A percentile compares a stretch with the other conserved stretches of the same genome.
These are phyloP conservation scores for Xylaria sp. DNA, from an alignment of 2,329 filamentous ascomycete species.

Conservation along the genomic window DNA sequence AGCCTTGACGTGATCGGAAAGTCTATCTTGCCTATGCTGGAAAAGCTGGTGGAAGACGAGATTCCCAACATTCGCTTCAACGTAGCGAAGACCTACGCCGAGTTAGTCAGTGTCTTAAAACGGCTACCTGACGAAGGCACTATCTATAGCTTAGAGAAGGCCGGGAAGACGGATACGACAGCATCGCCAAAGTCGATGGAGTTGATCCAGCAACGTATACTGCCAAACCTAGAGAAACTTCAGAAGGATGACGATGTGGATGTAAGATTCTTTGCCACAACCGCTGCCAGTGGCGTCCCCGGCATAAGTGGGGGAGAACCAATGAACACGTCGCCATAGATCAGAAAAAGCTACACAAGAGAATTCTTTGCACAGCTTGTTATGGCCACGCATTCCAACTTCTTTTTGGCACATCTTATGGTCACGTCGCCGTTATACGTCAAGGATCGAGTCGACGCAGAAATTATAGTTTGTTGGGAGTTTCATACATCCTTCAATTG, in stretches of 20 bases:
- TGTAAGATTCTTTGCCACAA: constrained; percentile 96
- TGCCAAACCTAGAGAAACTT: constrained; percentile 92
- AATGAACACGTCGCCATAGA: constrained; percentile 75
- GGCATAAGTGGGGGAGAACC: constrained; percentile 65
- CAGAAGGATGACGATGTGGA: constrained; percentile 98
- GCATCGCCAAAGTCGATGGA: constrained; percentile 79
- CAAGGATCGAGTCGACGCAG: constrained; percentile 40
- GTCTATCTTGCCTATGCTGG: constrained; percentile 94
- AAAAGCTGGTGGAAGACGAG: constrained; percentile 91
- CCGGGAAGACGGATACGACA: constrained; percentile 65
- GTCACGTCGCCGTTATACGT: constrained; percentile 40
- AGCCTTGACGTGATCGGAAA: constrained; percentile 92
- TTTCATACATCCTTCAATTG: constrained; percentile 34
- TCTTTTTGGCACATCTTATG: constrained; percentile 41
- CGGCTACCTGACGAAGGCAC: constrained; percentile 90
- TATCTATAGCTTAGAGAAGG: constrained; percentile 85
- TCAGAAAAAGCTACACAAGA: constrained; percentile 52
- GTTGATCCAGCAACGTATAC: constrained; percentile 84
- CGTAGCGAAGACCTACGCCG: constrained; percentile 95
- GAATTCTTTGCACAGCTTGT: constrained; percentile 37
- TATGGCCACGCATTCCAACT: constrained; percentile 43
- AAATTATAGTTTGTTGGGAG: constrained; percentile 32
- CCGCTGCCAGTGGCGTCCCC: constrained; percentile 74
- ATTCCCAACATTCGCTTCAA: constrained; percentile 99
- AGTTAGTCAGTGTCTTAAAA: constrained; percentile 90